Conservation (phyloP, 73 alveolate genomes). For the Durusdinium trenchii region DNA sequence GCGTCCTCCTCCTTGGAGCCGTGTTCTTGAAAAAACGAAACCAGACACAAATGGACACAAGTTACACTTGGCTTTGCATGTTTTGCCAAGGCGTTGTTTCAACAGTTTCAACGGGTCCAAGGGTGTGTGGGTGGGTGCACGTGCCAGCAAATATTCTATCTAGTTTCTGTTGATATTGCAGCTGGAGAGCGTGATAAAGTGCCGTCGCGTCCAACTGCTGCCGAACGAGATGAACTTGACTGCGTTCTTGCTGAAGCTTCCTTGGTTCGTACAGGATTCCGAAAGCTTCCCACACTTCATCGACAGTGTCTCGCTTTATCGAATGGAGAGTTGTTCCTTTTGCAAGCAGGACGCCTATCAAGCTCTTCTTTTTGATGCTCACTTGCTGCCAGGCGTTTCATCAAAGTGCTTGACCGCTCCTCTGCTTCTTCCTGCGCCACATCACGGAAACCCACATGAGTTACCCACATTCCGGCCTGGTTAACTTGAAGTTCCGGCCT, state of each 20-base stretch:
- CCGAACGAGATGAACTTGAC: not conserved
- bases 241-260: not conserved
- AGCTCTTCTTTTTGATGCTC: conserved; percentile 30
- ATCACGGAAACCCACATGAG: not conserved
- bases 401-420: not conserved
- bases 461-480: not conserved
- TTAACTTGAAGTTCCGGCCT: not conserved
- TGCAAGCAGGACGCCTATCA: not conserved
- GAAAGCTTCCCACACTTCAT: no score
- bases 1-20: no score
- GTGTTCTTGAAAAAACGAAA: no score
- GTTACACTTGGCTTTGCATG: no score
- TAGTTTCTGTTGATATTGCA: no score
- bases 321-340: not conserved
- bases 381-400: not conserved
- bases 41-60: no score
- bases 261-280: not conserved
- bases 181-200: not conserved
- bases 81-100: no score
- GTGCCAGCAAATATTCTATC: no score
- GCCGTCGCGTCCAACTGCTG: conserved; percentile 29
- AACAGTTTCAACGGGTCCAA: no score
- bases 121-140: no score
- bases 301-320: not conserved
- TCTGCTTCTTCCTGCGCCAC: conserved; percentile 28